Evolutionary conservation across 1,284 basidiomycete genomes (phyloP), one percentile per base, ranked within the genome.

Genomic region (Boletus hoseneyae): DNA sequence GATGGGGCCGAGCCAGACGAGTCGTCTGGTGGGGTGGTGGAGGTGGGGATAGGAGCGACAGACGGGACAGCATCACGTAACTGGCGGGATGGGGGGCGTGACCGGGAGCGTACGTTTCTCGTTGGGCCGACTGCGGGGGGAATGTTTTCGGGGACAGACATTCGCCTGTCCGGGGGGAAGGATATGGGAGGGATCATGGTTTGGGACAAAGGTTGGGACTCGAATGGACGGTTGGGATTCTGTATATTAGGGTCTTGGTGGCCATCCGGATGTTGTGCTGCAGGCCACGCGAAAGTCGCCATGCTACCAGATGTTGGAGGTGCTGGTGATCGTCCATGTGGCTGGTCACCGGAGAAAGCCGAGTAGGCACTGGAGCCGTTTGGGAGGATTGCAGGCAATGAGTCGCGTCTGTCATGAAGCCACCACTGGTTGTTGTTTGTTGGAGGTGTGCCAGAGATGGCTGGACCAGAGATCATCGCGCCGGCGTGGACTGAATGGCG

Each of bases 401-500:
- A 85, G 63, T 89, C 87, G 51, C 88, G 81, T 65, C 87, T 76
- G 57, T 87, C 85, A 56, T 74, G 77, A 49, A 69, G 57, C 80
- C 82, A 83, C 75, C 79, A 80, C 55, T 72, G 77, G 23, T 59
- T 25, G 51, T 27, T 53, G 51, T 47, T 55, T 23, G 6, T 18
- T 5, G 42, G 8, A 13, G 66, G 53, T 2, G 61, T 46, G 34
- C 51, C 51, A 18, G 66, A 52, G 0, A 67, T 54, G 42, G 67
- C 62, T 45, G 64, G 60, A 1, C 59, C 54, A 13, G 64, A 64
- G 3, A 68, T 61, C 45, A 73, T 67, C 42, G 68, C 67, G 47
- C 84, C 77, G 29, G 80, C 78, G 65, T 88, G 86, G n/a, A 82
- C 73, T 25, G 87, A 89, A 63, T 81, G 80, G 54, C 88, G 79